phyloP scores from a whole-genome alignment of 495 filamentous ascomycete species.

The Emericellopsis terricola region DNA sequence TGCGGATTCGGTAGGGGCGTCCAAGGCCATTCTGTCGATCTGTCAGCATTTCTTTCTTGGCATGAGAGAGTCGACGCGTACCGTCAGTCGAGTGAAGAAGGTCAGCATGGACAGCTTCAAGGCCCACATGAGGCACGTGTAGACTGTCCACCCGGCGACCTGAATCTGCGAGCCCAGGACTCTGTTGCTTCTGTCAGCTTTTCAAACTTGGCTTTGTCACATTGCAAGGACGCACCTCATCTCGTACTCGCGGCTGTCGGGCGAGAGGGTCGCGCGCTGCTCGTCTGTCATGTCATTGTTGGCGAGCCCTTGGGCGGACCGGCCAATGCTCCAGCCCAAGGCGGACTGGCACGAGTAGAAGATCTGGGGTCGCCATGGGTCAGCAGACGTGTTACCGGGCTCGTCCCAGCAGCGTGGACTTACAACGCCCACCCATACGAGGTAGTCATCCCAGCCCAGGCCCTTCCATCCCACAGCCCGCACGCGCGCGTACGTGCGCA shows the following conservation, averaged over 20 bases:
- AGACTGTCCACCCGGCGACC: conserved; percentile 37
- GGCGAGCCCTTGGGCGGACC: conserved; percentile 33
- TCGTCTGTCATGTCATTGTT: conserved; percentile 44
- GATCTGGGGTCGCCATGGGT: conserved; percentile 30
- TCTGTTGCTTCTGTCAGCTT: no score
- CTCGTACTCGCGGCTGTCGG: conserved; percentile 27
- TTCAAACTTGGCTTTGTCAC: neutral
- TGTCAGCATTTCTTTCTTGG: neutral
- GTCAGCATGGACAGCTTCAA: conserved; percentile 39
- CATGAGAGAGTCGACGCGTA: conserved; percentile 12
- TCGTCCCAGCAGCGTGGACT: no score
- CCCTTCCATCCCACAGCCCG: conserved; percentile 15
- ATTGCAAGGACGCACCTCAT: no score
- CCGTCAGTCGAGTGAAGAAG: conserved; percentile 40
- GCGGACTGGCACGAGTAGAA: conserved; percentile 19
- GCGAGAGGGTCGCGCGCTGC: conserved; percentile 24
- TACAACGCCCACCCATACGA: conserved; percentile 21
- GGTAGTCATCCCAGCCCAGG: conserved; percentile 19
- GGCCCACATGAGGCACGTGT: conserved; percentile 36
- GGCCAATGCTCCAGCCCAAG: conserved; percentile 18
- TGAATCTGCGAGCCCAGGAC: conserved; percentile 35
- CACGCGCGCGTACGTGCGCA: conserved; percentile 18
- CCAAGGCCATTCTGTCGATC: conserved; percentile 24
- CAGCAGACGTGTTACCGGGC: no score
- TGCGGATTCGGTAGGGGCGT: conserved; percentile 26